phyloP scores from a whole-genome alignment of 331 rosid species.

The Cydonia oblonga region DNA sequence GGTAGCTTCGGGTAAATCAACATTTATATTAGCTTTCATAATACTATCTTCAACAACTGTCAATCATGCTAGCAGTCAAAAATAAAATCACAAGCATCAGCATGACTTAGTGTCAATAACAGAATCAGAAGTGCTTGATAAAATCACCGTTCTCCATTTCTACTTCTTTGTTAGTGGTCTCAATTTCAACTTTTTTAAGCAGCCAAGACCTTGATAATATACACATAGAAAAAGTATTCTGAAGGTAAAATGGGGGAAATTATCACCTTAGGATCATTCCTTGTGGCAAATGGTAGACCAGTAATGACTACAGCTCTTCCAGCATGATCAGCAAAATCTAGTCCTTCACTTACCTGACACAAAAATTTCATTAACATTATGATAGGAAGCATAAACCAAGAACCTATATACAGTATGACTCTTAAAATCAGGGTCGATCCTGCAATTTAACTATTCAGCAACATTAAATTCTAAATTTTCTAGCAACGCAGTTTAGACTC shows the following conservation, averaged over 20 bases:
- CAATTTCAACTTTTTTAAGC: background rate
- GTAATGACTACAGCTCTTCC: constrained; percentile 95
- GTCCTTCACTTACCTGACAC: constrained; percentile 90
- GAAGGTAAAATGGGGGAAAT: constrained; percentile 1
- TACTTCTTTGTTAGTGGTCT: background rate
- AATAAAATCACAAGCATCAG: background rate
- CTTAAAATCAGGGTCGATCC: background rate
- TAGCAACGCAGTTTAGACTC: background rate
- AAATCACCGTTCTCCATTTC: no score
- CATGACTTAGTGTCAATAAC: background rate
- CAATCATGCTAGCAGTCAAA: background rate
- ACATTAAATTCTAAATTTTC: background rate
- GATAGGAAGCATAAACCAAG: background rate
- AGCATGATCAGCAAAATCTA: constrained; percentile 96
- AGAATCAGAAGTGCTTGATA: background rate
- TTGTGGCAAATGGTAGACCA: constrained; percentile 85
- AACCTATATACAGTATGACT: background rate
- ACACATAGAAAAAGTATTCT: constrained; percentile 3
- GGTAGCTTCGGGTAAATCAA: background rate
- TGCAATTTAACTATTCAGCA: background rate
- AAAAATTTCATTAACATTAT: background rate
- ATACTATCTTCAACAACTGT: background rate
- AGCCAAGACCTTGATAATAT: background rate
- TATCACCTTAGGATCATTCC: constrained; percentile 77
- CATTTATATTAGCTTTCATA: background rate